Evolutionary conservation across 305 asterid species (phyloP).

Genomic region (Solanum hybrid): DNA sequence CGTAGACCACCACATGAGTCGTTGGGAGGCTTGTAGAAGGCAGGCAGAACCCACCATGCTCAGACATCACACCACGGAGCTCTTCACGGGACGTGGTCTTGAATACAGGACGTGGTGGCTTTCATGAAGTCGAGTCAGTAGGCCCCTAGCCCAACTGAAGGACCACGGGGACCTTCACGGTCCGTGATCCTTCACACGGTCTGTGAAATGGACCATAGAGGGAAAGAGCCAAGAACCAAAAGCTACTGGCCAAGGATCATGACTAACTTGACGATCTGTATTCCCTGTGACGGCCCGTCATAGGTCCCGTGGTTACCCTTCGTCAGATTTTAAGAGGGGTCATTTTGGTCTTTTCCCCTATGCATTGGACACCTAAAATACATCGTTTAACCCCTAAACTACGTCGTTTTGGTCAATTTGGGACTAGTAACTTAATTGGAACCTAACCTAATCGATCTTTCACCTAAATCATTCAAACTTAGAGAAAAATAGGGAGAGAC

Average conservation of each 20-base stretch:
- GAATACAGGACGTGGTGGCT: no score
- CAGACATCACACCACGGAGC: no score
- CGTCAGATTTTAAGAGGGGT: not conserved
- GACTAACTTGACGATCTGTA: not conserved
- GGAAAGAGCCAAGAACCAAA: not conserved
- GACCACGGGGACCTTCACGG: no score
- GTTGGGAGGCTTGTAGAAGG: no score
- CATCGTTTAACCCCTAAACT: not conserved
- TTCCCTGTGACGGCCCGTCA: not conserved
- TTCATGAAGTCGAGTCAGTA: no score
- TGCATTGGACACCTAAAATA: not conserved
- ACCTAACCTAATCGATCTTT: not conserved
- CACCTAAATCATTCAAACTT: not conserved
- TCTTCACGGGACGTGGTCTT: no score
- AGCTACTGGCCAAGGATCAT: not conserved
- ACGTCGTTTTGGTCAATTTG: not conserved
- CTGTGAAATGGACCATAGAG: no score
- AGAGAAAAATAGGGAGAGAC: no score
- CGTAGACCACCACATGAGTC: no score
- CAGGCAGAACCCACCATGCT: no score
- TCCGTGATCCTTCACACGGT: no score
- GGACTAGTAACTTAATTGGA: not conserved
- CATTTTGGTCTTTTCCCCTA: not conserved
- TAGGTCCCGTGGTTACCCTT: not conserved
- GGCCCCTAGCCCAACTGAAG: no score